phyloP scores from a whole-genome alignment of 768 basidiomycete genomes.

The Podaxis sp. region DNA sequence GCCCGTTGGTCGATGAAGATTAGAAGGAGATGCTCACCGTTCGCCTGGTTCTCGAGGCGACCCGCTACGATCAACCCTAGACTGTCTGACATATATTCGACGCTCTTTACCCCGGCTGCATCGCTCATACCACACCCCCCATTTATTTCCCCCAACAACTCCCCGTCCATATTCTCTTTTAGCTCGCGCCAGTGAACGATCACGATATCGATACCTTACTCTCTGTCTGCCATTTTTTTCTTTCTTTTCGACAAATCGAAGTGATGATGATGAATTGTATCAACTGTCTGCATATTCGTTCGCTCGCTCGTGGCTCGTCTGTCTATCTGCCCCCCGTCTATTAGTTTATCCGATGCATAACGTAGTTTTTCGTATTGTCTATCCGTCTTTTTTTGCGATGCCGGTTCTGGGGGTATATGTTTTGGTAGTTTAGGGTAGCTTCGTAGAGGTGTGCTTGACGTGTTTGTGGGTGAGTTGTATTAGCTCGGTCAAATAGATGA shows the following conservation, averaged over 20 bases:
- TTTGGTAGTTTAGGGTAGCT: background rate
- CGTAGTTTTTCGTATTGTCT: constrained; percentile 7
- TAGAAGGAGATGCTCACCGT: constrained; percentile 6
- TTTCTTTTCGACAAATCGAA: background rate
- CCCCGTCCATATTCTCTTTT: background rate
- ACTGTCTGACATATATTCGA: constrained; percentile 3
- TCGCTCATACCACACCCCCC: constrained; percentile 2
- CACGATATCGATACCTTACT: constrained; percentile 8
- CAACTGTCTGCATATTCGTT: constrained; percentile 5
- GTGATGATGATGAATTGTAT: constrained; percentile 8
- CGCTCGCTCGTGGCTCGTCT: constrained; percentile 3
- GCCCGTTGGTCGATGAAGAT: constrained; percentile 33
- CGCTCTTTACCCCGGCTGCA: background rate
- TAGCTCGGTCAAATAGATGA: constrained; percentile 2
- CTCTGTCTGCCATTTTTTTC: background rate
- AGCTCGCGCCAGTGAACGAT: constrained; percentile 6
- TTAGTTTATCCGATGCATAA: constrained; percentile 14
- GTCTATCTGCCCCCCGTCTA: background rate
- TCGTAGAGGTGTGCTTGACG: background rate
- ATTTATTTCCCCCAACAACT: background rate
- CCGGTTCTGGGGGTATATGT: background rate
- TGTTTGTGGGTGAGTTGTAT: constrained; percentile 5
- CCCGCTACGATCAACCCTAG: constrained; percentile 3
- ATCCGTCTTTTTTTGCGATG: background rate
- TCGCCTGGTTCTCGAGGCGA: constrained; percentile 5